Percentiles rank a stretch among this genome's conserved stretches.
These are phyloP conservation scores for Celoporthe dispersa DNA, from an alignment of 2,329 filamentous ascomycete genomes.

Conservation along the genomic window DNA sequence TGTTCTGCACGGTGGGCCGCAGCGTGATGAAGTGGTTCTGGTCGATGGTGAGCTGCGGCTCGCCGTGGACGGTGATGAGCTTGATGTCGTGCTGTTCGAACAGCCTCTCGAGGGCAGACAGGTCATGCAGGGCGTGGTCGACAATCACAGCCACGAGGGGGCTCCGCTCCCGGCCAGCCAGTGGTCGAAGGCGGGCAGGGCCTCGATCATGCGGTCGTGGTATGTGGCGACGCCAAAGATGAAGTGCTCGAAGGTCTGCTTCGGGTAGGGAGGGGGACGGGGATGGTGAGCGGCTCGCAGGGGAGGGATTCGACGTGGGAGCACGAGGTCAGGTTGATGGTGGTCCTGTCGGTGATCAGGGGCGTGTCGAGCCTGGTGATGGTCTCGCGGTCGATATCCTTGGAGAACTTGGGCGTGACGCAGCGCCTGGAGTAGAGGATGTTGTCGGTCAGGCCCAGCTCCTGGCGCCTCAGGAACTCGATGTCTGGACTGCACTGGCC, in stretches of 20 bases:
- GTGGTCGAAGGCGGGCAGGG: slow-evolving; percentile 56
- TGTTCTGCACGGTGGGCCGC: slow-evolving; percentile 50
- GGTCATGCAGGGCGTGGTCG: slow-evolving; percentile 40
- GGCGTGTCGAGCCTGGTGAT: slow-evolving; percentile 44
- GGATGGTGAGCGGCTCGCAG: slow-evolving; percentile 51
- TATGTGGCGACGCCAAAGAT: slow-evolving; percentile 63
- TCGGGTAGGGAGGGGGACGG: slow-evolving; percentile 51
- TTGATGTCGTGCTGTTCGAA: slow-evolving; percentile 39
- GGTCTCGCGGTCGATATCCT: slow-evolving; percentile 41
- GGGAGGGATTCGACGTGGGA: slow-evolving; percentile 33
- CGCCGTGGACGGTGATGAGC: slow-evolving; percentile 32
- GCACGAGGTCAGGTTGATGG: slow-evolving; percentile 38
- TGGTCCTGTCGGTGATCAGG: slow-evolving; percentile 40
- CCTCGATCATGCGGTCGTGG: slow-evolving; percentile 53
- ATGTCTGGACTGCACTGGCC: slow-evolving; percentile 33
- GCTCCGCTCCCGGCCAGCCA: slow-evolving; percentile 59
- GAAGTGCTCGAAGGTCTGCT: slow-evolving; percentile 52
- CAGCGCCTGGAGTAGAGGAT: slow-evolving; percentile 51
- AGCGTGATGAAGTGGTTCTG: slow-evolving; percentile 63
- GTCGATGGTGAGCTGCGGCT: slow-evolving; percentile 46
- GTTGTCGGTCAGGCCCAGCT: slow-evolving; percentile 44
- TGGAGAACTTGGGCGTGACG: slow-evolving; percentile 43
- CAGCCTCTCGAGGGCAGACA: slow-evolving; percentile 39
- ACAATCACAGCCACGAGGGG: slow-evolving; percentile 55
- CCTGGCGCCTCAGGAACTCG: slow-evolving; percentile 36